Evolutionary conservation across 1,284 basidiomycete species (phyloP).

Genomic region (Sphagnurus paluster): DNA sequence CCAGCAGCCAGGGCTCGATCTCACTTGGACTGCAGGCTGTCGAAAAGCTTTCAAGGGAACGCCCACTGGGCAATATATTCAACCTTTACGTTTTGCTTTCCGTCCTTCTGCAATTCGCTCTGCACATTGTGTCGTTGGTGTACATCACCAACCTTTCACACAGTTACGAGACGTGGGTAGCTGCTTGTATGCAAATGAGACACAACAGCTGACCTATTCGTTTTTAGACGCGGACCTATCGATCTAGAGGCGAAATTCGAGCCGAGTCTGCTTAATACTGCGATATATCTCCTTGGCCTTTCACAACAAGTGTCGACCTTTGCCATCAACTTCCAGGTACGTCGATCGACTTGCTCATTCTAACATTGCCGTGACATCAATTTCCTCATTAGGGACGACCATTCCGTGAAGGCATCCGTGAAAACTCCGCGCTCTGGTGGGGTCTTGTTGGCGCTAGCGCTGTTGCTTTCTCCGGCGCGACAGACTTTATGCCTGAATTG

Average conservation of each 20-base stretch:
- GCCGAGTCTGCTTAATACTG: constrained; percentile 90
- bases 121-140: constrained; percentile 86
- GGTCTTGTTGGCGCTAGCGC: constrained; percentile 84
- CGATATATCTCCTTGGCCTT: constrained; percentile 90
- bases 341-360: constrained; percentile 9
- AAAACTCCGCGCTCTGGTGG: constrained; percentile 90
- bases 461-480: constrained; percentile 92
- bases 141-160: constrained; percentile 90
- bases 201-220: constrained; percentile 8
- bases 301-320: constrained; percentile 97
- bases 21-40: constrained; percentile 59
- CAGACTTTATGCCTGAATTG: constrained; percentile 92
- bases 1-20: neutral
- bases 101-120: constrained; percentile 87
- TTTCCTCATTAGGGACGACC: constrained; percentile 70
- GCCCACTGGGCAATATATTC: constrained; percentile 93
- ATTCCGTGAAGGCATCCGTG: constrained; percentile 93
- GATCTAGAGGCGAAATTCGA: constrained; percentile 95
- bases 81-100: constrained; percentile 92
- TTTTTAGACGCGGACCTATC: constrained; percentile 68
- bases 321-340: constrained; percentile 91
- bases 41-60: constrained; percentile 87
- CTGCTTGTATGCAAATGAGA: constrained; percentile 2
- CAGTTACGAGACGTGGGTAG: constrained; percentile 75
- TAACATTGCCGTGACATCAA: neutral